Evolutionary conservation across 2,329 filamentous ascomycete genomes (phyloP).

Genomic region (Rutstroemia sydowiana): DNA sequence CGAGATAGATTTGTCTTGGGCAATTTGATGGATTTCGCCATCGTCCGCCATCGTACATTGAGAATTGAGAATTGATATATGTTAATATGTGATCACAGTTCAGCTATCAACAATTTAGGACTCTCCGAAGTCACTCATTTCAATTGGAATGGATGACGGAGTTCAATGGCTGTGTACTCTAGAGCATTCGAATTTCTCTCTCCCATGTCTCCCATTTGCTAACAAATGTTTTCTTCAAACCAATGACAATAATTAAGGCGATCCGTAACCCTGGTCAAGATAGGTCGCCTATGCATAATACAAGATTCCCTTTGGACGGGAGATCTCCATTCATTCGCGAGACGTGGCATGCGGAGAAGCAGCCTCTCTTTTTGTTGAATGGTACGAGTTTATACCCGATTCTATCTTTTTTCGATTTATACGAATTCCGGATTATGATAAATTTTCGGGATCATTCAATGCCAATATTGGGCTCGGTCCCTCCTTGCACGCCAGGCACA

Average conservation of each 20-base stretch:
- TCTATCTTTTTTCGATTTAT: not conserved
- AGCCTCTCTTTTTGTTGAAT: not conserved
- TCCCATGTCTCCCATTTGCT: slow-evolving; percentile 1
- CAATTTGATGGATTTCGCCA: not conserved
- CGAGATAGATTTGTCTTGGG: not conserved
- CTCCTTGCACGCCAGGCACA: not conserved
- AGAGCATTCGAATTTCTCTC: not conserved
- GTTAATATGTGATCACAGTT: too few species aligned
- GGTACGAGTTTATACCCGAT: not conserved
- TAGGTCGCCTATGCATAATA: not conserved
- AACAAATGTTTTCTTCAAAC: not conserved
- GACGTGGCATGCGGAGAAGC: slow-evolving; percentile 7
- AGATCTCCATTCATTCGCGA: slow-evolving; percentile 3
- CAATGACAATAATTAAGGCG: slow-evolving; percentile 4
- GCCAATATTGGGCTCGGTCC: not conserved
- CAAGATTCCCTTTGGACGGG: slow-evolving; percentile 1
- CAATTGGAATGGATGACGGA: too few species aligned
- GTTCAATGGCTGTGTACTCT: too few species aligned
- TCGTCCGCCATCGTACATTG: not conserved
- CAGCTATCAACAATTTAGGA: too few species aligned
- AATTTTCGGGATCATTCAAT: not conserved
- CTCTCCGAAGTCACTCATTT: too few species aligned
- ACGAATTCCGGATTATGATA: too few species aligned
- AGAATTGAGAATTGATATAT: too few species aligned
- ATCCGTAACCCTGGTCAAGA: slow-evolving; percentile 1